Evolutionary conservation across 495 filamentous ascomycete genomes (phyloP).

Genomic region (Tuber borchii): DNA sequence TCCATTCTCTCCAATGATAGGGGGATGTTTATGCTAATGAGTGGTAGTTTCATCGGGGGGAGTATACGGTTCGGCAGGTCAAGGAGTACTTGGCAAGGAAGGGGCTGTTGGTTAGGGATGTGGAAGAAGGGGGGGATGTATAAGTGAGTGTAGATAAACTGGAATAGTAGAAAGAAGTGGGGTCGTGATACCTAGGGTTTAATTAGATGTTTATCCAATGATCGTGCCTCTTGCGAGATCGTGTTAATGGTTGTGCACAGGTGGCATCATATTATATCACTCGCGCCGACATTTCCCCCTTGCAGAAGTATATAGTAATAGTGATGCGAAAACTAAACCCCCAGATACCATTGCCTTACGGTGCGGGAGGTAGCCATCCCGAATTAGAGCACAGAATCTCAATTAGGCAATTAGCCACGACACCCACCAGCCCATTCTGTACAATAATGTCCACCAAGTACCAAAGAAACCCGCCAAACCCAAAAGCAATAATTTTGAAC

Average conservation of each 20-base stretch:
- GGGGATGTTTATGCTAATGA: slow-evolving; percentile 26
- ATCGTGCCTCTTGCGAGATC: background rate
- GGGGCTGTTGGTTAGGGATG: slow-evolving; percentile 64
- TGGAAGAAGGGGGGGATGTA: slow-evolving; percentile 17
- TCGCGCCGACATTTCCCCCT: background rate
- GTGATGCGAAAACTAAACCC: background rate
- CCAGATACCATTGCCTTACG: too few relatives aligned
- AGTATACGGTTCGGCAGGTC: slow-evolving; percentile 92
- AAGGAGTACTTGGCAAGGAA: slow-evolving; percentile 69
- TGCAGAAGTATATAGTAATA: background rate
- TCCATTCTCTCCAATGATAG: slow-evolving; percentile 16
- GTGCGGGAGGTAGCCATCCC: too few relatives aligned
- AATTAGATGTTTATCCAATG: background rate
- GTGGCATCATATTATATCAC: background rate
- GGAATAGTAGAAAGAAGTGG: background rate
- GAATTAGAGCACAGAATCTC: too few relatives aligned
- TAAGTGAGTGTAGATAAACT: background rate
- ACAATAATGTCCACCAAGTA: too few relatives aligned
- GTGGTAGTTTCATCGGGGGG: slow-evolving; percentile 75
- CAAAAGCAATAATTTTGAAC: too few relatives aligned
- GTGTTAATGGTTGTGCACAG: background rate
- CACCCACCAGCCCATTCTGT: too few relatives aligned
- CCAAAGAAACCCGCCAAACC: too few relatives aligned
- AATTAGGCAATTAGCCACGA: too few relatives aligned
- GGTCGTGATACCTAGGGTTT: background rate